Conservation (phyloP, 768 basidiomycete species). For the Phaffia australis region DNA sequence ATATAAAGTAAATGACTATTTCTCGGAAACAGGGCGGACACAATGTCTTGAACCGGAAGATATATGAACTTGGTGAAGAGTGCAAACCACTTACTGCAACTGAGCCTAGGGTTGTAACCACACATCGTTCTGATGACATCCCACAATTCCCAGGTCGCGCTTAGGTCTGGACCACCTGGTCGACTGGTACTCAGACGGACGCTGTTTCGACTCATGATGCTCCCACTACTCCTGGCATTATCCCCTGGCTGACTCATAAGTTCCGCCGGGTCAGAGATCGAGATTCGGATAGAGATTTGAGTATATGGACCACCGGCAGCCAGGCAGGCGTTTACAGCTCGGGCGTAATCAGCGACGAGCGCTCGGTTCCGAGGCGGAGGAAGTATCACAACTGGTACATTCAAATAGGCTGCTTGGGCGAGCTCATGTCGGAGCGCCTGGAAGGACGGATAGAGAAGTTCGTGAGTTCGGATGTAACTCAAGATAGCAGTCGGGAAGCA, state of each 20-base stretch:
- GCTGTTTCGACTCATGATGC: conserved; percentile 5
- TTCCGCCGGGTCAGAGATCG: conserved; percentile 46
- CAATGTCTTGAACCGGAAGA: neutral
- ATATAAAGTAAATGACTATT: neutral
- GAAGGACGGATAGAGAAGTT: neutral
- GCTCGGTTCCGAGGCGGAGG: conserved; percentile 76
- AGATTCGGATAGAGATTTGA: conserved; percentile 62
- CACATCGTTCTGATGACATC: conserved; percentile 84
- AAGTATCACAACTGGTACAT: conserved; percentile 70
- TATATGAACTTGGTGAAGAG: neutral
- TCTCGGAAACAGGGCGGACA: neutral
- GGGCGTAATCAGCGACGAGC: conserved; percentile 82
- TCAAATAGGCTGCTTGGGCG: conserved; percentile 83
- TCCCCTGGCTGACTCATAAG: conserved; percentile 33
- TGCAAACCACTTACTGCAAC: conserved; percentile 36
- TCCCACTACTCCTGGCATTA: neutral
- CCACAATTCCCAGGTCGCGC: conserved; percentile 93
- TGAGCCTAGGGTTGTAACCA: conserved; percentile 49
- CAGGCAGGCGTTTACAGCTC: conserved; percentile 65
- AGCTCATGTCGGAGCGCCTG: conserved; percentile 90
- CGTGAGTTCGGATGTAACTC: conserved; percentile 4
- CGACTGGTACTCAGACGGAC: conserved; percentile 14
- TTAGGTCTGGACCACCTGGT: conserved; percentile 32
- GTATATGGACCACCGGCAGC: conserved; percentile 51
- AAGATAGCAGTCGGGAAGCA: neutral